A percentile compares a stretch with the other conserved stretches of the same genome.
These are phyloP conservation scores for Stylonectria norvegica DNA, from an alignment of 2,329 filamentous ascomycete genomes.

Conservation along the genomic window DNA sequence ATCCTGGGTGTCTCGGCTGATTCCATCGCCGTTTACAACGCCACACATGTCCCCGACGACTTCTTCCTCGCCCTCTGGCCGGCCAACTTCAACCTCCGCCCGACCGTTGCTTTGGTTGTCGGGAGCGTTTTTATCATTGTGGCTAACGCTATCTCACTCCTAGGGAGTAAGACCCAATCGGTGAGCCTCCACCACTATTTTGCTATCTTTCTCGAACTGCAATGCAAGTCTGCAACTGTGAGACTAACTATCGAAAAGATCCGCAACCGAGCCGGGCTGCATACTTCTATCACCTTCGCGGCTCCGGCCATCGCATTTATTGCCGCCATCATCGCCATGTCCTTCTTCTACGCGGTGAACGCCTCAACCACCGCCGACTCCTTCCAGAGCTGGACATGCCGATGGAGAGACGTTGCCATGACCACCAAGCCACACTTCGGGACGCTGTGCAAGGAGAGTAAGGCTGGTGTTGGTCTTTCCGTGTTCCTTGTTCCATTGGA, in stretches of 20 bases:
- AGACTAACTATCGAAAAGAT: constrained; percentile 21
- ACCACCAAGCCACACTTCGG: constrained; percentile 50
- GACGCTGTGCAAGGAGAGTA: constrained; percentile 54
- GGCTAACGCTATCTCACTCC: constrained; percentile 46
- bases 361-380: constrained; percentile 50
- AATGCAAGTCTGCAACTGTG: neutral
- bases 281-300: constrained; percentile 21
- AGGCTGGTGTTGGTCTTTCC: constrained; percentile 51
- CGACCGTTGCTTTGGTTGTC: constrained; percentile 52
- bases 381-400: constrained; percentile 61
- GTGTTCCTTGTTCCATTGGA: constrained; percentile 57
- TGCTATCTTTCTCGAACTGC: constrained; percentile 5
- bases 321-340: constrained; percentile 49
- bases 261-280: constrained; percentile 15
- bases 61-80: constrained; percentile 58
- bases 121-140: constrained; percentile 49
- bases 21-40: constrained; percentile 52
- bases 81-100: constrained; percentile 52
- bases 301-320: constrained; percentile 31
- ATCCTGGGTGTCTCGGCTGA: constrained; percentile 54
- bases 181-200: constrained; percentile 40
- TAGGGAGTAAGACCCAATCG: constrained; percentile 45
- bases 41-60: constrained; percentile 46
- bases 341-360: constrained; percentile 57
- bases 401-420: constrained; percentile 56